Base-by-base conservation (phyloP, 1,284 basidiomycete species). In the Exobasidium rhododendri region DNA sequence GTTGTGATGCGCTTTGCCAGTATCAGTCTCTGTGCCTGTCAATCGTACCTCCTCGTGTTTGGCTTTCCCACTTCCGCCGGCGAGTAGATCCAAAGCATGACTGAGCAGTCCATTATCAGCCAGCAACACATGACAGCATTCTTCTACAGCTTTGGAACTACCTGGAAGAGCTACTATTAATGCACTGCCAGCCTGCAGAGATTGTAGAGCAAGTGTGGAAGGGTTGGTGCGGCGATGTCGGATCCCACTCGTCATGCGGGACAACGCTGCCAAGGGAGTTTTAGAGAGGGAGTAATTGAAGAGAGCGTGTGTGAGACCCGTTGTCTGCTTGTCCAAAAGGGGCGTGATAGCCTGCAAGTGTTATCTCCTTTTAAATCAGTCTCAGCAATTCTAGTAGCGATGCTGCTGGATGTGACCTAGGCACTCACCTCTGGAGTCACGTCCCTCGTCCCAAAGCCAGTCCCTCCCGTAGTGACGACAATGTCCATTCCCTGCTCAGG, bases 111-210 rank as follows among this genome's bases (percentile, higher is more conserved):
- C 67, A 10, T 58, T 28, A 24, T 31, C 82, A 6, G 79, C 75
- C 3, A 92, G 80, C 31, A 93, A 81, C 1, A 85, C 84, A 3
- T 85, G 84, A 61, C 91, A 74, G 70, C 88, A 90, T 75, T 93
- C 91, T 63, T 83, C 86, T 28, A 92, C 91, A 1, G 90, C 91
- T 71, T 90, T 92, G 24, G 87, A 84, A 68, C 89, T 90, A 0
- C 91, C 91, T 0, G 92, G 92, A 7, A 94, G 85, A 0, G 89
- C 90, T 20, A 89, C 83, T 29, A 94, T 82, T 17, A 94, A 83
- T 0, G 87, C 87, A 35, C 85, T 84, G n/a, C 44, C 44, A 11
- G 49, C 11, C 3, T 11, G 47, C 17, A 24, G 13, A 7, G 17
- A n/a, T 24, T 17, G n/a, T 31, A 44, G 17, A 28, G 10, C 17